Evolutionary conservation across 1,139 yeast genomes (phyloP).

Genomic region (Saccharomyces pastorianus): DNA sequence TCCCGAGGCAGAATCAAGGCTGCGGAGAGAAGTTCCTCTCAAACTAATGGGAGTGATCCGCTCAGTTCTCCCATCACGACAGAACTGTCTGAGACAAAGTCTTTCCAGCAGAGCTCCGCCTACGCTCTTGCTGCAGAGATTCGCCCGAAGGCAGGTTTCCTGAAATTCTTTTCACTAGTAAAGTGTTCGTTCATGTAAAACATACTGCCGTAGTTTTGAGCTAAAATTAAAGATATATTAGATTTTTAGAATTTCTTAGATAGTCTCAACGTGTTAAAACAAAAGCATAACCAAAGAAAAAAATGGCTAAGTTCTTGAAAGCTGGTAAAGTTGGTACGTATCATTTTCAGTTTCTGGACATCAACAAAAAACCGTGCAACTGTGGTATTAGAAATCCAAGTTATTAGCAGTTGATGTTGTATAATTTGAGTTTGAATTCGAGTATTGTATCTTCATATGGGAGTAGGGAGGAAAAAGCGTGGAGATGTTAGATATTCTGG

Average conservation of each 20-base stretch:
- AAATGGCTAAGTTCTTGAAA: conserved; percentile 96
- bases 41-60: background rate
- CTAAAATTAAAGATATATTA: background rate
- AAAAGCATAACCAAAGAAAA: conserved; percentile 32
- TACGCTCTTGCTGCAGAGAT: background rate
- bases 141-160: background rate
- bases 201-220: background rate
- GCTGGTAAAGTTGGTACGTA: conserved; percentile 84
- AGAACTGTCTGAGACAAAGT: background rate
- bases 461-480: background rate
- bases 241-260: no score
- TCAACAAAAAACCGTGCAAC: background rate
- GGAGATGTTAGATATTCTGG: background rate
- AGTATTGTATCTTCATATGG: background rate
- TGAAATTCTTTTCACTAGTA: background rate
- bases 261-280: conserved; percentile 7
- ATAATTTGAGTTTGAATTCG: background rate
- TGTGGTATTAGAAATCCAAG: background rate
- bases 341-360: background rate
- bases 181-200: background rate
- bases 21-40: background rate
- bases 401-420: background rate
- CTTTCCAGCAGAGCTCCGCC: background rate
- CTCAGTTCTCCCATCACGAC: background rate
- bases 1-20: background rate